phyloP scores from a whole-genome alignment of 2,329 filamentous ascomycete species.

The Penicillium sp. region DNA sequence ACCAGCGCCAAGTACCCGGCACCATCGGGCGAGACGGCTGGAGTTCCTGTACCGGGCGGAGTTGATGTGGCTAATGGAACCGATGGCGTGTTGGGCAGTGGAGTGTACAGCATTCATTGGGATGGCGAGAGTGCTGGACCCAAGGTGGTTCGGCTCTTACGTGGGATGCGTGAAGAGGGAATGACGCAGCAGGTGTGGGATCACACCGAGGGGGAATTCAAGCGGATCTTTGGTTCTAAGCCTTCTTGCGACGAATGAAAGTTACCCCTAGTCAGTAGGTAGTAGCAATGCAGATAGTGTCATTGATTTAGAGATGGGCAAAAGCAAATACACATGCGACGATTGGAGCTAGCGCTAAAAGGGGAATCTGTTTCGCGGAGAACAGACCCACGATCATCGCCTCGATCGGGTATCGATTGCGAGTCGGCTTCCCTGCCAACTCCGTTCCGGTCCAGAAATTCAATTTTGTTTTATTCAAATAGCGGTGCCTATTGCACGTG shows the following conservation, averaged over 20 bases:
- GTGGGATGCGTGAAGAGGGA: background rate
- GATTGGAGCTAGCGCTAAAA: background rate
- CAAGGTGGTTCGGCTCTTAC: background rate
- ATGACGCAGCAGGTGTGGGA: background rate
- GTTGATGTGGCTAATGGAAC: background rate
- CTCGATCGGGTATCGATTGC: constrained; percentile 4
- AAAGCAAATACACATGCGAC: background rate
- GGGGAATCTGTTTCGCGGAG: background rate
- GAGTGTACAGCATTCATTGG: background rate
- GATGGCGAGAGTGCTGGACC: background rate
- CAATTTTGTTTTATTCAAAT: background rate
- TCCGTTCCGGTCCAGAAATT: background rate
- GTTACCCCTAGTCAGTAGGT: no score
- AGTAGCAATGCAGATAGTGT: no score
- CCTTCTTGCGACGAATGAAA: background rate
- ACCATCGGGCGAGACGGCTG: background rate
- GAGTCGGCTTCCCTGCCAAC: background rate
- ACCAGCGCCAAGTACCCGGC: background rate
- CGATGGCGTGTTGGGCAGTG: background rate
- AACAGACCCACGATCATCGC: background rate
- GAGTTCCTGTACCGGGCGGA: background rate
- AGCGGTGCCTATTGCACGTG: background rate
- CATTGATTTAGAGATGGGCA: background rate
- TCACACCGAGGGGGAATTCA: background rate
- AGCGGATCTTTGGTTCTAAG: background rate